Evolutionary conservation across 1,139 yeast species (phyloP).

Genomic region (Suhomyces bribrorum): DNA sequence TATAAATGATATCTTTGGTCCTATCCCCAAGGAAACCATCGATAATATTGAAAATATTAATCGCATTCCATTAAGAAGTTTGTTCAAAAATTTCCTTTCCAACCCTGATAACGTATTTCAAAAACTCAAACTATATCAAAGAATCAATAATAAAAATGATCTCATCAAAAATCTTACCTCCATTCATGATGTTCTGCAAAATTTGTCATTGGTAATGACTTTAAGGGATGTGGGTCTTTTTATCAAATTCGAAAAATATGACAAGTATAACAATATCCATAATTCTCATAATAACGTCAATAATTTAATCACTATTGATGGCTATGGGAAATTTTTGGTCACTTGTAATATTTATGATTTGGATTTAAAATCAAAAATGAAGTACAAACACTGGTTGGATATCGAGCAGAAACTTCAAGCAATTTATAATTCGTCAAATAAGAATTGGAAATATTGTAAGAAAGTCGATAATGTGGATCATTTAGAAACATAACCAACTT

Average conservation of each 20-base stretch:
- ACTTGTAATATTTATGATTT: constrained; percentile 47
- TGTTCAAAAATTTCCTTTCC: constrained; percentile 30
- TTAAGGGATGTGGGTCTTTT: constrained; percentile 57
- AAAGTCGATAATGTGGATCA: constrained; percentile 13
- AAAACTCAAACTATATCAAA: constrained; percentile 39
- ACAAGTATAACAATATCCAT: constrained; percentile 31
- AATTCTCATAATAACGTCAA: constrained; percentile 37
- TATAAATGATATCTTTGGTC: constrained; percentile 34
- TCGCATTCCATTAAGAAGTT: constrained; percentile 31
- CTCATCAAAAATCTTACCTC: constrained; percentile 36
- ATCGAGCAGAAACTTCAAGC: constrained; percentile 36
- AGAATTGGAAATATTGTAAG: constrained; percentile 40
- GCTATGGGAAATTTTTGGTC: constrained; percentile 31
- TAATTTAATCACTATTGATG: constrained; percentile 31
- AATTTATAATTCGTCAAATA: constrained; percentile 38
- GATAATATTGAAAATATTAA: constrained; percentile 19
- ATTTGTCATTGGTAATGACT: constrained; percentile 52
- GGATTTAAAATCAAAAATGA: constrained; percentile 44
- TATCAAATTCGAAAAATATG: constrained; percentile 40
- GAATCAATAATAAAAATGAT: constrained; percentile 37
- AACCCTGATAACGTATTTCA: constrained; percentile 41
- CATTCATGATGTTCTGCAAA: constrained; percentile 45
- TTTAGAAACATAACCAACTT: constrained; percentile 6
- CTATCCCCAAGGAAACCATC: constrained; percentile 27
- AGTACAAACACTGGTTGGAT: constrained; percentile 46